These are phyloP conservation scores for Neoboletus magnificus DNA, from an alignment of 768 basidiomycete genomes.

Conservation along the genomic window DNA sequence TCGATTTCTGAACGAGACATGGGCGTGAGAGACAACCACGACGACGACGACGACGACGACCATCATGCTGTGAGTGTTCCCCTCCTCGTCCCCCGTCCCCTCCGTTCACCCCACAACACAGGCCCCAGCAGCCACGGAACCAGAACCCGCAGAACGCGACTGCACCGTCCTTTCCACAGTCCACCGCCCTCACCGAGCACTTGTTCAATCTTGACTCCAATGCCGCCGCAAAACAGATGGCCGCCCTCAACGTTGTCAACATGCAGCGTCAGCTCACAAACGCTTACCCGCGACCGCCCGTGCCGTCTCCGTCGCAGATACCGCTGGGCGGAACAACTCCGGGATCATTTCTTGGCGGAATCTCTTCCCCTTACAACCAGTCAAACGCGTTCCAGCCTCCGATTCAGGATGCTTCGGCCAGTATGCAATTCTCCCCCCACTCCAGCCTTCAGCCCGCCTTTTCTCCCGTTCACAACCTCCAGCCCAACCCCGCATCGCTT, in stretches of 20 bases:
- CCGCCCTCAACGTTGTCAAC: slow-evolving; percentile 64
- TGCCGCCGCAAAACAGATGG: slow-evolving; percentile 77
- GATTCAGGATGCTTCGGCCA: slow-evolving; percentile 37
- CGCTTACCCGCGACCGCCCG: slow-evolving; percentile 46
- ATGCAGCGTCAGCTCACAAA: slow-evolving; percentile 49
- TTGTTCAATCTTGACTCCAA: slow-evolving; percentile 60
- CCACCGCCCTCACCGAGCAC: slow-evolving; percentile 30
- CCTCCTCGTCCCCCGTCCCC: neutral
- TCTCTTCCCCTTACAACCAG: slow-evolving; percentile 34
- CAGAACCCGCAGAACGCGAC: slow-evolving; percentile 17
- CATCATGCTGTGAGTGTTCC: slow-evolving; percentile 33
- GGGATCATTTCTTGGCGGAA: slow-evolving; percentile 66
- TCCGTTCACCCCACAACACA: slow-evolving; percentile 23
- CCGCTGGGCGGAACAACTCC: slow-evolving; percentile 57
- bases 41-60: slow-evolving; percentile 20
- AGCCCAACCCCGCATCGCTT: slow-evolving; percentile 37
- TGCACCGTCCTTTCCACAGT: slow-evolving; percentile 19
- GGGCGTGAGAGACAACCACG: slow-evolving; percentile 19
- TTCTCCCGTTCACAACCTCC: slow-evolving; percentile 34
- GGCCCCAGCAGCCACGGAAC: slow-evolving; percentile 38
- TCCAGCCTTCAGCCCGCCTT: slow-evolving; percentile 46
- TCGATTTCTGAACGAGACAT: slow-evolving; percentile 77
- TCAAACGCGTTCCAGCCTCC: slow-evolving; percentile 35
- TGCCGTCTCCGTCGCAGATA: slow-evolving; percentile 35
- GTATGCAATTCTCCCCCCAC: slow-evolving; percentile 44